These are phyloP conservation scores for Plasmodium relictum DNA, from an alignment of 169 alveolate genomes.

Conservation along the genomic window DNA sequence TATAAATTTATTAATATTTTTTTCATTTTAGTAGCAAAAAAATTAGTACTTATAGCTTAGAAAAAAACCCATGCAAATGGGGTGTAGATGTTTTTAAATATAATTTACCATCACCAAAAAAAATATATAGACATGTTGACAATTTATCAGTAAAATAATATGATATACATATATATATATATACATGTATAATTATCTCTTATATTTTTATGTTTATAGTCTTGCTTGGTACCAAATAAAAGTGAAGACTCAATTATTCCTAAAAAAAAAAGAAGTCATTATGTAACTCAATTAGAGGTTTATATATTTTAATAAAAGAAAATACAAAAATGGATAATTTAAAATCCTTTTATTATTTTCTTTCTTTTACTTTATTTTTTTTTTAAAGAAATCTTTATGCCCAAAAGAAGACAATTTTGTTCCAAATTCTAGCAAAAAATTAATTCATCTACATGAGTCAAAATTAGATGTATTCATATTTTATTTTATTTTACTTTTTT, in stretches of 20 bases:
- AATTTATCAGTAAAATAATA: constrained; percentile 39
- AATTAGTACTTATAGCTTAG: constrained; percentile 37
- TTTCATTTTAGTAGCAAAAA: constrained; percentile 44
- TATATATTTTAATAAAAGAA: neutral
- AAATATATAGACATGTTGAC: constrained; percentile 34
- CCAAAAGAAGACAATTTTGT: constrained; percentile 43
- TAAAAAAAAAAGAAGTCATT: constrained; percentile 35
- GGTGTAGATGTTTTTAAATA: constrained; percentile 68
- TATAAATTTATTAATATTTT: neutral
- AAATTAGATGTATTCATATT: constrained; percentile 22
- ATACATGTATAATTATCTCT: neutral
- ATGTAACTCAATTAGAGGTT: constrained; percentile 57
- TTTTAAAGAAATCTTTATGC: constrained; percentile 52
- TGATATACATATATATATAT: neutral
- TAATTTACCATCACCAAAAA: constrained; percentile 40
- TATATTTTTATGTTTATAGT: constrained; percentile 7
- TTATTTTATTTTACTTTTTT: neutral
- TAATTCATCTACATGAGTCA: constrained; percentile 24
- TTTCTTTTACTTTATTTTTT: neutral
- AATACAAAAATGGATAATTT: neutral
- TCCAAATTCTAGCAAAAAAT: constrained; percentile 28
- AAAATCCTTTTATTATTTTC: neutral
- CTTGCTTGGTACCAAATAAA: constrained; percentile 50
- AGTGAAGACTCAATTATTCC: constrained; percentile 58
- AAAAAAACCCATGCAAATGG: constrained; percentile 67